A percentile compares a stretch with the other conserved stretches of the same genome.
Evolutionary conservation across 2,329 filamentous ascomycete species (phyloP).

Genomic region (Gaeumannomyces sp.): DNA sequence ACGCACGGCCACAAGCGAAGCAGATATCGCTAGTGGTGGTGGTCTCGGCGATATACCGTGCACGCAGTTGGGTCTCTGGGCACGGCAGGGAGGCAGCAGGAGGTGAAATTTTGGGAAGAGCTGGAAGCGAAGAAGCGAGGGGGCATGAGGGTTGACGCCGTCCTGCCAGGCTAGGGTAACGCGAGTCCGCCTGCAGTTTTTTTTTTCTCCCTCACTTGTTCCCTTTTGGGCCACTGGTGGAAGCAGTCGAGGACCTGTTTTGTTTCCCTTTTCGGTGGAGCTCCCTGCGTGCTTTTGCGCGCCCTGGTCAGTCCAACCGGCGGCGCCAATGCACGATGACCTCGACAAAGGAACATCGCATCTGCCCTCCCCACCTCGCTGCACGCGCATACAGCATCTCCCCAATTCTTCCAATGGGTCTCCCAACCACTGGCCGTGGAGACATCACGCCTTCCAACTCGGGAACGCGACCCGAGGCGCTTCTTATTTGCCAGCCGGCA

Average conservation of each 20-base stretch:
- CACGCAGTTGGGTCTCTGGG: too few relatives aligned
- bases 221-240: not conserved
- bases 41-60: not conserved
- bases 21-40: not conserved
- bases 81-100: not conserved
- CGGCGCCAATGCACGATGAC: slow-evolving; percentile 13
- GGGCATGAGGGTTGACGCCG: not conserved
- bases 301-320: not conserved
- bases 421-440: too few relatives aligned
- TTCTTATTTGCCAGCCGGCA: not conserved
- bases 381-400: not conserved
- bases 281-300: not conserved
- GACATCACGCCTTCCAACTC: not conserved
- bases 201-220: not conserved
- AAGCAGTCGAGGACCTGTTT: too few relatives aligned
- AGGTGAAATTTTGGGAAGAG: not conserved
- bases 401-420: not conserved
- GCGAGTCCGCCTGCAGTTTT: not conserved
- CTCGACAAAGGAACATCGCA: not conserved
- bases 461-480: not conserved
- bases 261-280: not conserved
- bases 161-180: not conserved
- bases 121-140: not conserved
- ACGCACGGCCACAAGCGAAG: not conserved
- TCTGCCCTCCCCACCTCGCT: not conserved